A percentile compares a stretch with the other conserved stretches of the same genome.
Evolutionary conservation across 805 yeast genomes (phyloP).

Genomic region (Barnettozyma salicaria): DNA sequence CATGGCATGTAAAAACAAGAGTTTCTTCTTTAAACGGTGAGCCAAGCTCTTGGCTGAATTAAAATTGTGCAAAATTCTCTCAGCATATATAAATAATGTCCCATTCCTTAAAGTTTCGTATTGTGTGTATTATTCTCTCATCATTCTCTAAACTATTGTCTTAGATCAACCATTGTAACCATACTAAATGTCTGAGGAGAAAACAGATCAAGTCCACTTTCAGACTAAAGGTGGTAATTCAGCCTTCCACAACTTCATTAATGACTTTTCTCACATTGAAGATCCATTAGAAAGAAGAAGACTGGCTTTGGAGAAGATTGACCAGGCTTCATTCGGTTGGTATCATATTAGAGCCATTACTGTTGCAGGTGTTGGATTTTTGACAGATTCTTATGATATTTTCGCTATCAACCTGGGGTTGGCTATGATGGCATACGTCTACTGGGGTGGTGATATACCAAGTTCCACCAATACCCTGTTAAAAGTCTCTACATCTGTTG

Average conservation of each 20-base stretch:
- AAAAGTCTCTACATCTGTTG: conserved; percentile 88
- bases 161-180: background rate
- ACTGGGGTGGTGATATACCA: conserved; percentile 62
- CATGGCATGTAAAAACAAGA: too few relatives aligned
- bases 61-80: too few relatives aligned
- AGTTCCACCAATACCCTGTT: conserved; percentile 66
- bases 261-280: conserved; percentile 73
- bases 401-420: conserved; percentile 83
- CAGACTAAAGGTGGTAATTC: conserved; percentile 70
- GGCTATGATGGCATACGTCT: conserved; percentile 72
- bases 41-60: too few relatives aligned
- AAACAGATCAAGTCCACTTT: conserved; percentile 25
- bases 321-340: conserved; percentile 75
- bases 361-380: conserved; percentile 91
- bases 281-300: conserved; percentile 87
- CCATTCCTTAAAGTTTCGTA: too few relatives aligned
- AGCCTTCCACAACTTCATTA: conserved; percentile 78
- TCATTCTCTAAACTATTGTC: background rate
- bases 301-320: conserved; percentile 78
- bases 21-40: too few relatives aligned
- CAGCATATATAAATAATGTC: too few relatives aligned
- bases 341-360: conserved; percentile 74
- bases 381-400: conserved; percentile 90
- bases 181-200: conserved; percentile 14
- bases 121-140: too few relatives aligned